Evolutionary conservation across 1,284 basidiomycete species (phyloP), one percentile per base, ranked within the genome.

Genomic region (Coniferiporia weirii): DNA sequence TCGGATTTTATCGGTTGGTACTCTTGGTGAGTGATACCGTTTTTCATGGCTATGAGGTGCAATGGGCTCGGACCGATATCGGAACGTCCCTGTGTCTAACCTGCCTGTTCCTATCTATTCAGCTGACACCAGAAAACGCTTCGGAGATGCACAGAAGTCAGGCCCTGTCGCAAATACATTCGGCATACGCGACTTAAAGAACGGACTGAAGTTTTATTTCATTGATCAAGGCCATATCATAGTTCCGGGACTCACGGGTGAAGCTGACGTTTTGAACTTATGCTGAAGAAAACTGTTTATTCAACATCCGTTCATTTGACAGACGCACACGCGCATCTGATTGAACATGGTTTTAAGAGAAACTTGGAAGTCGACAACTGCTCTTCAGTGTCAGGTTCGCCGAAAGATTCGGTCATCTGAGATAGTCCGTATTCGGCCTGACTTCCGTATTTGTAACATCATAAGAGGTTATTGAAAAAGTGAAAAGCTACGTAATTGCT

Each of bases 291-390:
- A 27, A 27, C 27, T 27, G 27, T 40, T 15, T 15, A 40, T 40
- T 40, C 38, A 12, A 3, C 38, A 9, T 15, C 9, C 15, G 17
- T 46, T 46, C 8, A 8, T 17, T 17, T 35, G 20, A 19, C 61
- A 88, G 93, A 95, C 71, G 83, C 91, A 0, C 93, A 95, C 72
- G 90, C 86, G 0, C 90, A 93, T 67, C 73, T 91, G 13, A 67
- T 91, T 22, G 75, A 81, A 32, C 86, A 90, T 65, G 91, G 91
- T 4, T 83, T 81, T 66, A 87, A 82, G 68, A 78, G 75, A 69
- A 80, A 84, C 61, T 79, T 91, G 5, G 81, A 80, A 38, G 75
- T 95, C 0, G 75, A 81, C 22, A 81, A 78, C 13, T 79, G 83
- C n/a, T 69, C 67, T 13, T 88, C 87, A 1, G 71, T 85, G 0